phyloP scores from a whole-genome alignment of 2,329 filamentous ascomycete genomes.

The Fusarium equiseti region DNA sequence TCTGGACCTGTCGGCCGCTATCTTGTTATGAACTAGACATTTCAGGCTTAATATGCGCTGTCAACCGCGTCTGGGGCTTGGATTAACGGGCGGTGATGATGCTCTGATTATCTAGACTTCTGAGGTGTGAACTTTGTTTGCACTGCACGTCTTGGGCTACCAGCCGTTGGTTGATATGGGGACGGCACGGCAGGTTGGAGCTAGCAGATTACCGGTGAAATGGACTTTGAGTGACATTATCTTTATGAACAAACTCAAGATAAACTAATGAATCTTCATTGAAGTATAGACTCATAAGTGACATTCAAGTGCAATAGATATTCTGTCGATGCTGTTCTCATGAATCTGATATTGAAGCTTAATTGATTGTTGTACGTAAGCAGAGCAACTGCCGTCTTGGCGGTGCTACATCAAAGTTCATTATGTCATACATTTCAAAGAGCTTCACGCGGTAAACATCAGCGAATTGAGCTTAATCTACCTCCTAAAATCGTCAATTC shows the following conservation, averaged over 20 bases:
- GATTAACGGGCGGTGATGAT: neutral
- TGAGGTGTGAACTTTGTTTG: slow-evolving; percentile 41
- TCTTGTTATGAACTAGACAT: neutral
- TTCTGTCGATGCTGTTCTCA: neutral
- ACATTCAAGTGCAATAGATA: neutral
- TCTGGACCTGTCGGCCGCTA: slow-evolving; percentile 11
- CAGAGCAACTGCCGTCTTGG: slow-evolving; percentile 27
- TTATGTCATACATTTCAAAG: slow-evolving; percentile 28
- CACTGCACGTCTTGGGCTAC: neutral
- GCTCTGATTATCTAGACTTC: slow-evolving; percentile 26
- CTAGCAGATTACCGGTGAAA: neutral
- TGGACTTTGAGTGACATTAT: neutral
- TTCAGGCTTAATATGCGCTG: neutral
- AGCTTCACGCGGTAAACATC: neutral
- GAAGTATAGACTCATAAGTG: too few relatives aligned
- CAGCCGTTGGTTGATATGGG: neutral
- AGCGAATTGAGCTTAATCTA: neutral
- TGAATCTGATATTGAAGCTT: neutral
- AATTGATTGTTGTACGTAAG: slow-evolving; percentile 23
- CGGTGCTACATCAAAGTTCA: slow-evolving; percentile 9
- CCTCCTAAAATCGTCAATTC: neutral
- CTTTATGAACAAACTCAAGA: neutral
- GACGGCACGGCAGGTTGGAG: neutral
- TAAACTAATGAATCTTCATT: neutral
- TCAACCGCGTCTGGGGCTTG: slow-evolving; percentile 11